Conservation (phyloP, 805 yeast species). For the Hanseniaspora jakobsenii region DNA sequence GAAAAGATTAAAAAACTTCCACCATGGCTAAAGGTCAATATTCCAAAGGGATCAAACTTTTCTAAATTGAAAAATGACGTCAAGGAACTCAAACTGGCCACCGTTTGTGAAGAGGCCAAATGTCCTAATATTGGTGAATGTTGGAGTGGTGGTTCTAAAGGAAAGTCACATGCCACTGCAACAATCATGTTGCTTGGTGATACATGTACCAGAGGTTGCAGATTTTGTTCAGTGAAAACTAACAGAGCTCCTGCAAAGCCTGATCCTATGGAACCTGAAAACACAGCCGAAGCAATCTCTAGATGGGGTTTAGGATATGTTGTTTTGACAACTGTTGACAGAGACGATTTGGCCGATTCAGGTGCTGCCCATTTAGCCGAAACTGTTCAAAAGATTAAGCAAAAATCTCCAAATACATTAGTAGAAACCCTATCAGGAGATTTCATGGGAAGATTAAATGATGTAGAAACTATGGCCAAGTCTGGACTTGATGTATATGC, state of each 20-base stretch:
- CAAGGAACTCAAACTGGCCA: conserved; percentile 74
- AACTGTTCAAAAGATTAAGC: conserved; percentile 73
- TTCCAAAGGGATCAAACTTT: conserved; percentile 87
- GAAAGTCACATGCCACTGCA: conserved; percentile 83
- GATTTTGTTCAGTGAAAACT: conserved; percentile 95
- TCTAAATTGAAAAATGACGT: conserved; percentile 74
- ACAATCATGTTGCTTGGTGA: conserved; percentile 98
- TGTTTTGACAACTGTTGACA: conserved; percentile 90
- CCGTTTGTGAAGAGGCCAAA: conserved; percentile 97
- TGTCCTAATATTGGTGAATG: conserved; percentile 99
- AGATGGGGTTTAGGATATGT: conserved; percentile 98
- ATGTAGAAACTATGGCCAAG: conserved; percentile 66
- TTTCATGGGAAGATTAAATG: conserved; percentile 76
- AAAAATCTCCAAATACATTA: conserved; percentile 76
- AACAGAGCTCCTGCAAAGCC: conserved; percentile 74
- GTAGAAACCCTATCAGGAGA: conserved; percentile 94
- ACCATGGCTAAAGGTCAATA: conserved; percentile 86
- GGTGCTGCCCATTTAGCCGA: conserved; percentile 85
- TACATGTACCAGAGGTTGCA: conserved; percentile 97
- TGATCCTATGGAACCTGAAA: conserved; percentile 94
- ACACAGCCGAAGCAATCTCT: conserved; percentile 92
- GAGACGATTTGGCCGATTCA: conserved; percentile 89
- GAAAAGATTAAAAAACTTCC: conserved; percentile 70
- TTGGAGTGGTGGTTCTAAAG: conserved; percentile 84
- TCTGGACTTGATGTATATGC: conserved; percentile 94